Percentiles rank a stretch among this genome's conserved stretches.
Conservation (phyloP, 2,329 filamentous ascomycete species). For the Parafenestella ontariensis region DNA sequence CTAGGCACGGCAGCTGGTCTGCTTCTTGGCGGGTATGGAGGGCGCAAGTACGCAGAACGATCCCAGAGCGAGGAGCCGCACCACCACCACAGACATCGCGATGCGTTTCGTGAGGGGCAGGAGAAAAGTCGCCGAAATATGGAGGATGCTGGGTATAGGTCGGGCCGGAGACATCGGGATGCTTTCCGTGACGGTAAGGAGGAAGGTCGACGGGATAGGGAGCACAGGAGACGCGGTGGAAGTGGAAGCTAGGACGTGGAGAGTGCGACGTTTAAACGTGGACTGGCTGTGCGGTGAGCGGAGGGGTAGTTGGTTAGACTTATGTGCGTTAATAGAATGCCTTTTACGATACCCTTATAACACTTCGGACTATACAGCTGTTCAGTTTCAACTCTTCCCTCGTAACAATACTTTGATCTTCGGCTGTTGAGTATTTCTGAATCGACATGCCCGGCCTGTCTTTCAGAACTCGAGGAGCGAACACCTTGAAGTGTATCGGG, state of each 20-base stretch:
- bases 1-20: slow-evolving; percentile 50
- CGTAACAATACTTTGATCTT: too few relatives aligned
- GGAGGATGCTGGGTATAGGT: slow-evolving; percentile 5
- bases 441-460: too few relatives aligned
- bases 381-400: too few relatives aligned
- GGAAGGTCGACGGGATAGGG: slow-evolving; percentile 14
- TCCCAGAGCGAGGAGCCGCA: slow-evolving; percentile 23
- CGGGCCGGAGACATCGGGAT: slow-evolving; percentile 41
- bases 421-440: too few relatives aligned
- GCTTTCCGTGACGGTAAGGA: slow-evolving; percentile 35
- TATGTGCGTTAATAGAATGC: too few relatives aligned
- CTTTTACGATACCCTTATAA: not conserved
- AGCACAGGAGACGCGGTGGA: slow-evolving; percentile 43
- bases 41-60: slow-evolving; percentile 50
- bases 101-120: slow-evolving; percentile 28
- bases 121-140: slow-evolving; percentile 17
- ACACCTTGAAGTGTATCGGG: too few relatives aligned
- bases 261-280: slow-evolving; percentile 59
- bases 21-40: slow-evolving; percentile 52
- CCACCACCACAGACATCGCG: slow-evolving; percentile 8
- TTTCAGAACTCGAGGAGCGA: too few relatives aligned
- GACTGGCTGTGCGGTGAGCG: slow-evolving; percentile 63
- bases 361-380: too few relatives aligned
- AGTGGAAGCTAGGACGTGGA: slow-evolving; percentile 46
- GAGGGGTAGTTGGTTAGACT: not conserved